Evolutionary conservation across 805 yeast genomes (phyloP).

Genomic region (Candida verbasci): DNA sequence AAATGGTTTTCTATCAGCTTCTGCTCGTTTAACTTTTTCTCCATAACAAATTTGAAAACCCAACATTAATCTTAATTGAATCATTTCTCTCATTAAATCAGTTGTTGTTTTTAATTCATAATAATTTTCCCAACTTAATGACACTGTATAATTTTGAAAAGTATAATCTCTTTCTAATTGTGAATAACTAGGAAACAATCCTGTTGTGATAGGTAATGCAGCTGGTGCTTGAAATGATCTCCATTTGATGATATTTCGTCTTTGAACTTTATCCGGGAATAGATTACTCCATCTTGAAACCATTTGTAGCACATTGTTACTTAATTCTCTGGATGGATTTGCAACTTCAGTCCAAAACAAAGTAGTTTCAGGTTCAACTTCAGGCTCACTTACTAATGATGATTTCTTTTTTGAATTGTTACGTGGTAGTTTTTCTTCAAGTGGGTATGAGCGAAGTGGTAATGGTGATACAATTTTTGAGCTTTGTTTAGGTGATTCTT

Average conservation of each 20-base stretch:
- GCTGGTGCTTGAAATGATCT: conserved; percentile 91
- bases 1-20: conserved; percentile 51
- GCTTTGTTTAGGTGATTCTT: not conserved
- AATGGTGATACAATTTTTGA: not conserved
- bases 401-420: conserved; percentile 5
- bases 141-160: conserved; percentile 78
- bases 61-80: conserved; percentile 70
- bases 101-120: conserved; percentile 46
- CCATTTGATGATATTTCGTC: conserved; percentile 78
- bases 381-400: conserved; percentile 6
- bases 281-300: conserved; percentile 90
- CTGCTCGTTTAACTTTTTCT: conserved; percentile 59
- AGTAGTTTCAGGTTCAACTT: conserved; percentile 8
- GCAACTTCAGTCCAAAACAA: conserved; percentile 31
- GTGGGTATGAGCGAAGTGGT: not conserved
- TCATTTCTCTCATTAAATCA: conserved; percentile 79
- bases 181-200: conserved; percentile 65
- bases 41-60: conserved; percentile 93
- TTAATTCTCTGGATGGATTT: conserved; percentile 73
- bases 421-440: not conserved
- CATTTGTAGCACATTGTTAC: conserved; percentile 51
- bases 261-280: conserved; percentile 66
- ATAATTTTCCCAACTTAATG: conserved; percentile 56
- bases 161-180: conserved; percentile 72
- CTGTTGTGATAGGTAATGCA: conserved; percentile 77